Base-by-base conservation (phyloP, 108 stramenopile genomes). In the Pseudonitzschia multiseries region DNA sequence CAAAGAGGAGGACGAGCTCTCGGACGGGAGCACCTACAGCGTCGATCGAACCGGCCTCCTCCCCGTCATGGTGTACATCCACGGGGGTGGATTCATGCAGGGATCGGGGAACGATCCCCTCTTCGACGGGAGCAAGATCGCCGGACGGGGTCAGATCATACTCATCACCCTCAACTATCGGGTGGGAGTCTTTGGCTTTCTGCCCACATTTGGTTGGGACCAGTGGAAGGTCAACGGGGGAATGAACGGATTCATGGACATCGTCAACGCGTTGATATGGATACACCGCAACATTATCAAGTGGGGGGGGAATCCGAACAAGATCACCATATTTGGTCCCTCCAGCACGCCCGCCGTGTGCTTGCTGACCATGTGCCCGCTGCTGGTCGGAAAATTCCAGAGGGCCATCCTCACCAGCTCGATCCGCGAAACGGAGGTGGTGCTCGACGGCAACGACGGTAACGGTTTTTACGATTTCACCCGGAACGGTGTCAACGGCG, bases 241-340 rank as follows among this genome's bases (percentile, higher is more conserved):
- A 15, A 83, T 78, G 60, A 81, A 79, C 76, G 86, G 84, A 12
- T 66, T 84, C 52, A 74, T 70, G 65, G 89, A 86, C 70, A 88
- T 91, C 71, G 44, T 81, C 24, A 73, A 83, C 8, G 94, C 87
- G 24, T 57, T 95, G 57, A 78, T 84, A 62, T 95, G 90, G 90
- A 78, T 92, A 41, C 75, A 87, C 53, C 77, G 81, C 17, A 87
- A 93, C 73, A 91, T 95, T 70, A 69, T 68, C 24, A 63, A 77
- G 20, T 95, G 93, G 77, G 92, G 94, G n/a, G 94, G 94, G 28
- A 86, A 95, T 78, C 84, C 89, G 5, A 54, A 80, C 28, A 79
- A 80, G 54, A 83, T 95, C 29, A 91, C 89, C 20, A 68, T 95
- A 0, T 90, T 93, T 78, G 94, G 94, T 22, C 84, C 54, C 22